phyloP scores from a whole-genome alignment of 225 moss, liverwort and hornwort genomes.

The Takakia lepidozioides region DNA sequence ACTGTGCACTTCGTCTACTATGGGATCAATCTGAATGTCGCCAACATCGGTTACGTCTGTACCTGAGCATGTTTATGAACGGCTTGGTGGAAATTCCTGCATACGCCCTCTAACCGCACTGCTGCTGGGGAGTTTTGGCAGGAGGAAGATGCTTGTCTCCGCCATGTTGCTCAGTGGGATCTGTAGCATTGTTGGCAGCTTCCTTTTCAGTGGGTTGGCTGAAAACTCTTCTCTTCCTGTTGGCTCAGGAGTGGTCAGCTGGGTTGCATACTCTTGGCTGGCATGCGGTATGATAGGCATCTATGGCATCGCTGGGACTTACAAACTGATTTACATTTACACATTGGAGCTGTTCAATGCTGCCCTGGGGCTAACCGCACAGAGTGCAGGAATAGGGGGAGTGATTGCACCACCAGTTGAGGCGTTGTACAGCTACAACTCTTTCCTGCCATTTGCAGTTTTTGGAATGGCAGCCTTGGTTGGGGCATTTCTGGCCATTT shows the following conservation, averaged over 20 bases:
- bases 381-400: constrained; percentile 58
- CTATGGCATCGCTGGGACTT: constrained; percentile 72
- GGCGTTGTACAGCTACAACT: constrained; percentile 26
- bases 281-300: constrained; percentile 55
- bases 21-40: constrained; percentile 42
- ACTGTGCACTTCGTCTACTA: constrained; percentile 31
- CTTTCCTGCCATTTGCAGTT: constrained; percentile 48
- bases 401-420: constrained; percentile 56
- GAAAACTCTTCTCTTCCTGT: no score
- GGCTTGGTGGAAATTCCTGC: constrained; percentile 39
- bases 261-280: constrained; percentile 14
- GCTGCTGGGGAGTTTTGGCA: constrained; percentile 22
- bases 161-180: constrained; percentile 21
- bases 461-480: constrained; percentile 46
- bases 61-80: constrained; percentile 37
- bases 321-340: constrained; percentile 68
- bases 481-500: constrained; percentile 31
- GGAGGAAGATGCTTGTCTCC: constrained; percentile 13
- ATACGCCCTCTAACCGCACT: constrained; percentile 23
- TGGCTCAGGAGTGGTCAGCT: no score
- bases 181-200: constrained; percentile 28
- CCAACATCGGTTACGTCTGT: constrained; percentile 38
- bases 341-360: constrained; percentile 76
- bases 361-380: constrained; percentile 56
- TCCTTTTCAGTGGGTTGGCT: no score